These are phyloP conservation scores for Colletotrichum graminicola DNA, from an alignment of 2,329 filamentous ascomycete species.

Conservation along the genomic window DNA sequence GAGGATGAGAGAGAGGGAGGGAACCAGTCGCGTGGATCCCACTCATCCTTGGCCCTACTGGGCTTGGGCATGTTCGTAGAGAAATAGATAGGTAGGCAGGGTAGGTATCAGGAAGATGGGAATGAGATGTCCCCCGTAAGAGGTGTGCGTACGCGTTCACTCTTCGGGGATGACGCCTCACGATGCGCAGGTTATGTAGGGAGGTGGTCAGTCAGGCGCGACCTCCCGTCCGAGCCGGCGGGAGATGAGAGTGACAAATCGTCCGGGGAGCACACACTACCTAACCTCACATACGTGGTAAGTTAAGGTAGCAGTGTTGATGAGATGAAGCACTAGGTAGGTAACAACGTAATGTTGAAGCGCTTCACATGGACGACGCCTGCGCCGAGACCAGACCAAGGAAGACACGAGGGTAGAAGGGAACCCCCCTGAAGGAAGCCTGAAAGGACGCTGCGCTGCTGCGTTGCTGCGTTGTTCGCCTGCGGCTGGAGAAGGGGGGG, in stretches of 20 bases:
- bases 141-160: constrained; percentile 10
- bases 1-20: constrained; percentile 23
- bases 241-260: background rate
- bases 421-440: constrained; percentile 25
- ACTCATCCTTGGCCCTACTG: constrained; percentile 9
- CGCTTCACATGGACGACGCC: background rate
- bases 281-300: too few species aligned
- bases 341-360: background rate
- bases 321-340: too few species aligned
- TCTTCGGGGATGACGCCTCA: background rate
- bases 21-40: constrained; percentile 16
- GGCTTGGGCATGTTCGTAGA: background rate
- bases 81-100: background rate
- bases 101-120: background rate
- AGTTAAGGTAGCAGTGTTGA: background rate
- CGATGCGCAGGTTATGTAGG: background rate
- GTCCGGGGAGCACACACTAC: background rate
- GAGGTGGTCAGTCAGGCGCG: background rate
- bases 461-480: constrained; percentile 14
- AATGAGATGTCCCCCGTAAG: constrained; percentile 6
- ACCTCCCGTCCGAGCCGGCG: background rate
- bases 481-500: background rate
- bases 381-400: too few species aligned
- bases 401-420: background rate
- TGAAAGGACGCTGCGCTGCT: too few species aligned